Percentiles rank a stretch among this genome's conserved stretches.
These are phyloP conservation scores for Curvularia spicifera DNA, from an alignment of 2,329 filamentous ascomycete species.

Conservation along the genomic window DNA sequence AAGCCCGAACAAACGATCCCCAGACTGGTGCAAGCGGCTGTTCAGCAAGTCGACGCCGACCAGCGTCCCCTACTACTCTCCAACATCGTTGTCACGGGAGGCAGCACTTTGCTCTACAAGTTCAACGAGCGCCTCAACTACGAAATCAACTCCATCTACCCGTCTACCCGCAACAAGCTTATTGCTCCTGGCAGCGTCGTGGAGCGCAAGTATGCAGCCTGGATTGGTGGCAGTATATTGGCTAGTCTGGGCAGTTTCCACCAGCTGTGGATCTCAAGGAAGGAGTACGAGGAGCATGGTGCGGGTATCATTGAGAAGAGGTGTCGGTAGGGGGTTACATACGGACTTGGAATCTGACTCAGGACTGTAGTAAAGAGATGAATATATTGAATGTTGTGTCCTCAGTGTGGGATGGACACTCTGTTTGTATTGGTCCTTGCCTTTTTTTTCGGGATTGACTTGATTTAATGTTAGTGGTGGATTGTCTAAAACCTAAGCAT, in stretches of 20 bases:
- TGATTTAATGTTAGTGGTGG: not conserved
- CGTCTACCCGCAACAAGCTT: conserved; percentile 84
- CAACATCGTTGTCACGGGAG: conserved; percentile 93
- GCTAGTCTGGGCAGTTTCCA: conserved; percentile 96
- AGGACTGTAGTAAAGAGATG: conserved; percentile 5
- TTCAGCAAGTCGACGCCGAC: conserved; percentile 86
- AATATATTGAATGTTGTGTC: conserved; percentile 2
- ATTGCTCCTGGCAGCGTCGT: conserved; percentile 84
- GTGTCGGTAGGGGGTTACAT: conserved; percentile 72
- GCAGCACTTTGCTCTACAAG: conserved; percentile 83
- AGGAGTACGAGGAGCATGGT: conserved; percentile 97
- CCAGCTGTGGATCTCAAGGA: conserved; percentile 98
- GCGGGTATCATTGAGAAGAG: conserved; percentile 90
- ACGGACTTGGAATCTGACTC: not conserved
- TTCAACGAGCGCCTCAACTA: conserved; percentile 89
- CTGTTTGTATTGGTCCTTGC: not conserved
- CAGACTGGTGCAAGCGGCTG: conserved; percentile 76
- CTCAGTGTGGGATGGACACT: not conserved
- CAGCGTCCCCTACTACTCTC: conserved; percentile 80
- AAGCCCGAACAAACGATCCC: conserved; percentile 81
- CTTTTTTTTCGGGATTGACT: not conserved
- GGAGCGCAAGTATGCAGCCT: conserved; percentile 89
- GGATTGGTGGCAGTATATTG: conserved; percentile 96
- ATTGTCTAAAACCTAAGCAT: not conserved
- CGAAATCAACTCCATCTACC: conserved; percentile 82